Evolutionary conservation across 164 flowering plant species (phyloP).

Genomic region (Tetrastigma voinierianum): DNA sequence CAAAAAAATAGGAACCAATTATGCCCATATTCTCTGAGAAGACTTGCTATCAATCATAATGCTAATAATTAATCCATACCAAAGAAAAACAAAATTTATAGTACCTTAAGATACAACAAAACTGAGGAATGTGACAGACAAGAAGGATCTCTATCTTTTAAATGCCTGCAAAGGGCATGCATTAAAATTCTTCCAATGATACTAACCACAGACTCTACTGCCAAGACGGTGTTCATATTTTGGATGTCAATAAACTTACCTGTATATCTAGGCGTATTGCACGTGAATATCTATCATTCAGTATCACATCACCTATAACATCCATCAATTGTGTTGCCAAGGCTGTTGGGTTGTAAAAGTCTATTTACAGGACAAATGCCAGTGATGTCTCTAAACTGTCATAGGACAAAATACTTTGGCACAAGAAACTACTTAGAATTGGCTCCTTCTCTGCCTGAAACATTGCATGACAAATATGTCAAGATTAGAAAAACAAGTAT

Average conservation of each 20-base stretch:
- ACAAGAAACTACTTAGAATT: constrained; percentile 75
- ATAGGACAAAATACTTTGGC: constrained; percentile 78
- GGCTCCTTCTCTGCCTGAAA: constrained; percentile 91
- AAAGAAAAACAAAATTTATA: background rate
- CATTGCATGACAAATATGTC: background rate
- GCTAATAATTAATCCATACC: background rate
- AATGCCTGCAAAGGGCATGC: constrained; percentile 54
- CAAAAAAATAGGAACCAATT: too few relatives aligned
- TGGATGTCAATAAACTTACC: constrained; percentile 31
- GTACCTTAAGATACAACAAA: constrained; percentile 75
- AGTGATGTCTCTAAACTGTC: constrained; percentile 73
- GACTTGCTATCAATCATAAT: too few relatives aligned
- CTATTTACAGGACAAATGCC: constrained; percentile 80
- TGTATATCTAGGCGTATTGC: constrained; percentile 79
- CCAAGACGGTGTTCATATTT: background rate
- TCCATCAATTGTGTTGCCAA: constrained; percentile 80
- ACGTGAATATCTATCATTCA: constrained; percentile 61
- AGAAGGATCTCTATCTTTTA: constrained; percentile 84
- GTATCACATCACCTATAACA: constrained; percentile 59
- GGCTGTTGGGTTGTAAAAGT: constrained; percentile 69
- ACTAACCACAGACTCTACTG: background rate
- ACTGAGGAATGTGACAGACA: constrained; percentile 79
- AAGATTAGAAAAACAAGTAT: background rate
- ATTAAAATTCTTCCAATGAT: background rate
- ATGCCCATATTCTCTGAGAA: too few relatives aligned